Base-by-base conservation (phyloP, 2,329 filamentous ascomycete genomes). In the Xylariaceae sp. region DNA sequence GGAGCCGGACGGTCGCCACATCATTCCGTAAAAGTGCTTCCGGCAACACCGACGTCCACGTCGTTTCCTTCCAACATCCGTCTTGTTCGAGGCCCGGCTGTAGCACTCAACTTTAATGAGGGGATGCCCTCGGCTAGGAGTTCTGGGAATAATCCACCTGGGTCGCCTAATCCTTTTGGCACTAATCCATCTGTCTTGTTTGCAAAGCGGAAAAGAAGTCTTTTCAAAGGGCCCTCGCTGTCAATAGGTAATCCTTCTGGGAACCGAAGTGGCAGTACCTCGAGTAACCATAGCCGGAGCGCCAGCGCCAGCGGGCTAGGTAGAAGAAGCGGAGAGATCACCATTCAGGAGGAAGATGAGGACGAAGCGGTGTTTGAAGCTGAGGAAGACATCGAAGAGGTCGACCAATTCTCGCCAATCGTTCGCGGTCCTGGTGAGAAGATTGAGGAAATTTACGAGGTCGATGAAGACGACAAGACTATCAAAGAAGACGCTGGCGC, bases 21-120 rank as follows among this genome's bases (percentile, higher is more conserved):
- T 61, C 80, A 88, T 52, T 95, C 88, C 0, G 85, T 97, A 55
- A 97, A 97, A 66, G 86, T 97, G n/a, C 79, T 97, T 3, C 91
- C 93, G 1, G 87, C 88, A 0, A 95, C 90, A 0, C 91, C 91
- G 0, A 90, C 85, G 0, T 68, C 77, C 3, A 72, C 74, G 13
- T 70, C 79, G 1, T 95, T 97, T 55, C 90, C 91, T 0, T 87
- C 82, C 38, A 94, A 90, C 51, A 87, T 96, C 45, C 83, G 91
- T 3, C 72, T 96, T 11, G 87, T 91, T 2, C 80, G 89, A 22
- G 81, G 74, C 12, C 62, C 71, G 0, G 70, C 73, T 1, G 70
- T 76, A 2, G 66, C 76, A 0, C 57, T 78, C 17, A 69, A 65
- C 9, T 82, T 79, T 53, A 80, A 80, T 46, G 80, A 84, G 55